Evolutionary conservation across 768 basidiomycete species (phyloP).

Genomic region (Cystobasidium tubakii): DNA sequence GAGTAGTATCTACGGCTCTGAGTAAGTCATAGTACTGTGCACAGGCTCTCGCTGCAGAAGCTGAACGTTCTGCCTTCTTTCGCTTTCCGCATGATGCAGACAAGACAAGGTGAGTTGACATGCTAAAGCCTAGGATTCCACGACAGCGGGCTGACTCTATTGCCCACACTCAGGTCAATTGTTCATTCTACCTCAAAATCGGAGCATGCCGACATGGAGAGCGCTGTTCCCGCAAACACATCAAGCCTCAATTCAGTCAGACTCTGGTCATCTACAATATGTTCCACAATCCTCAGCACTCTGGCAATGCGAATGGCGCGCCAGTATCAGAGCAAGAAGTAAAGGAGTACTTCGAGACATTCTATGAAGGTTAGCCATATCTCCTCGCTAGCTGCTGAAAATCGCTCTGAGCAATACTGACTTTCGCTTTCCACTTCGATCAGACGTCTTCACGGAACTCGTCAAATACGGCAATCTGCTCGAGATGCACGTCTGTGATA

Average conservation of each 20-base stretch:
- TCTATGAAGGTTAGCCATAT: constrained; percentile 47
- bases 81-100: not conserved
- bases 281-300: constrained; percentile 95
- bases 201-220: constrained; percentile 98
- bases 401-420: not conserved
- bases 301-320: constrained; percentile 53
- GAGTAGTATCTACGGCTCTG: constrained; percentile 30
- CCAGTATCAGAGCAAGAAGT: constrained; percentile 69
- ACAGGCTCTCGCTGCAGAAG: not conserved
- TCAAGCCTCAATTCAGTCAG: constrained; percentile 93
- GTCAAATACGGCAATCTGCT: constrained; percentile 90
- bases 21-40: not conserved
- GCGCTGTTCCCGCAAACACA: constrained; percentile 95
- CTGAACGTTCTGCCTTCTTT: not conserved
- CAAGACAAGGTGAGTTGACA: constrained; percentile 50
- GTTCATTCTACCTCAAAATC: constrained; percentile 99
- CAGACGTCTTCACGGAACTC: constrained; percentile 58
- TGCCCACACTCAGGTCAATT: constrained; percentile 61
- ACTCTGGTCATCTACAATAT: constrained; percentile 95
- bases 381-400: not conserved
- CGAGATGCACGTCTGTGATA: constrained; percentile 97
- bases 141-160: not conserved
- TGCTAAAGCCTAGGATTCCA: not conserved
- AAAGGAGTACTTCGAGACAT: constrained; percentile 52
- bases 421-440: not conserved